Evolutionary conservation across 306 rosid species (phyloP).

Genomic region (Luffa aegyptiaca): DNA sequence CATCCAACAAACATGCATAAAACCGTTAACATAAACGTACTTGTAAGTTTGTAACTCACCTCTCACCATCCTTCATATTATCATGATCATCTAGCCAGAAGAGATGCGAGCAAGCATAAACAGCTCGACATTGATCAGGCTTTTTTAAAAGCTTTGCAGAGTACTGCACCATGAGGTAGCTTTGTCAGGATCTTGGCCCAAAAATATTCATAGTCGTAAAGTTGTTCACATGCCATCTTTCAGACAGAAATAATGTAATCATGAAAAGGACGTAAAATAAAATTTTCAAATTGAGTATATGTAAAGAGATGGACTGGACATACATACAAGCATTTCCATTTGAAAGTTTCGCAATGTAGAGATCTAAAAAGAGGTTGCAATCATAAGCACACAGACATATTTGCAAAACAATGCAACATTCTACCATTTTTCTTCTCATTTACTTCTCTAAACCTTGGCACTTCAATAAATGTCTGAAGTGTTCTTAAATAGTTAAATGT

Average conservation of each 20-base stretch:
- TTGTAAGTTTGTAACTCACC: constrained; percentile 27
- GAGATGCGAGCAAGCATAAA: constrained; percentile 85
- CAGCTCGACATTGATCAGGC: constrained; percentile 93
- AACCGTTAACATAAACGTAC: background rate
- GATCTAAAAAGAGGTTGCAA: background rate
- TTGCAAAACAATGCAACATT: background rate
- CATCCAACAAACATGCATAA: background rate
- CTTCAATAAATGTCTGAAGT: background rate
- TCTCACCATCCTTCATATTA: constrained; percentile 89
- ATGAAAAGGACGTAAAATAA: background rate
- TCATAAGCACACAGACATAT: background rate
- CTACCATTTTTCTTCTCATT: background rate
- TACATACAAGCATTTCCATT: background rate
- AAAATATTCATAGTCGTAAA: background rate
- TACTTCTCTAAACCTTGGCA: background rate
- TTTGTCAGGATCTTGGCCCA: background rate
- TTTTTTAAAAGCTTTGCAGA: constrained; percentile 96
- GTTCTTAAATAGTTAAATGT: background rate
- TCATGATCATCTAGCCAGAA: constrained; percentile 92
- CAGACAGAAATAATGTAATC: background rate
- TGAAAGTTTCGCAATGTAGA: background rate
- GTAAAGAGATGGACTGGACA: background rate
- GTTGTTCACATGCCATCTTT: background rate
- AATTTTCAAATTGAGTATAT: background rate
- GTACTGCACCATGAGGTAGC: constrained; percentile 35